These are phyloP conservation scores for Backusella luteola DNA, from an alignment of 192 early-diverging fungal genomes.

Conservation along the genomic window DNA sequence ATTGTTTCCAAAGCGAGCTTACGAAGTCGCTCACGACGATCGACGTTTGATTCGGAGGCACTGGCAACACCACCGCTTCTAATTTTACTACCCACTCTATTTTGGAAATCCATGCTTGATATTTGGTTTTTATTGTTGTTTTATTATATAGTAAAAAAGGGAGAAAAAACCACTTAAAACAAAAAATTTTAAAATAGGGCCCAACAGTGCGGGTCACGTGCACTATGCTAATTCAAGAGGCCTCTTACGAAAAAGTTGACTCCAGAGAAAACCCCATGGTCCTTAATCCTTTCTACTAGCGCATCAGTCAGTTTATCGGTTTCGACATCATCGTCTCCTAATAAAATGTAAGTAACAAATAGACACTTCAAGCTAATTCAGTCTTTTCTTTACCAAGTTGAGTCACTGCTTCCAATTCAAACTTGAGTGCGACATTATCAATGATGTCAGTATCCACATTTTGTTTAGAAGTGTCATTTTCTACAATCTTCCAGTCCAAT, in stretches of 20 bases:
- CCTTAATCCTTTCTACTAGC: not conserved
- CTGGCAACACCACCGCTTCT: conserved; percentile 88
- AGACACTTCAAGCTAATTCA: too few relatives aligned
- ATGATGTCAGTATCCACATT: conserved; percentile 1
- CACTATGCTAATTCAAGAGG: not conserved
- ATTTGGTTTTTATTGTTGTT: not conserved
- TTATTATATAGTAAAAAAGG: conserved; percentile 1
- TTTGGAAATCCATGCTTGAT: conserved; percentile 68
- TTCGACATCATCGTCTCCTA: not conserved
- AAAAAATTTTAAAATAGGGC: not conserved
- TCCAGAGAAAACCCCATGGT: not conserved
- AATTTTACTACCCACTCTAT: conserved; percentile 89
- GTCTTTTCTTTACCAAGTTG: not conserved
- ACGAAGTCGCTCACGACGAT: conserved; percentile 91
- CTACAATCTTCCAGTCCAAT: not conserved
- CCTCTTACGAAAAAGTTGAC: not conserved
- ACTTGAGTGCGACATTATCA: conserved; percentile 1
- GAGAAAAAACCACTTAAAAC: not conserved
- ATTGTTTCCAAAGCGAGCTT: conserved; percentile 95
- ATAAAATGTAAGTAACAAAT: too few relatives aligned
- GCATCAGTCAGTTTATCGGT: not conserved
- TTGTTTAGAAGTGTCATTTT: not conserved
- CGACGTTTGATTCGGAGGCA: conserved; percentile 82
- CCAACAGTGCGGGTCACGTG: not conserved
- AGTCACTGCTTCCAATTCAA: not conserved